Evolutionary conservation across 1,284 basidiomycete genomes (phyloP), one percentile per base, ranked within the genome.

Genomic region (Ceratobasidium sp.): DNA sequence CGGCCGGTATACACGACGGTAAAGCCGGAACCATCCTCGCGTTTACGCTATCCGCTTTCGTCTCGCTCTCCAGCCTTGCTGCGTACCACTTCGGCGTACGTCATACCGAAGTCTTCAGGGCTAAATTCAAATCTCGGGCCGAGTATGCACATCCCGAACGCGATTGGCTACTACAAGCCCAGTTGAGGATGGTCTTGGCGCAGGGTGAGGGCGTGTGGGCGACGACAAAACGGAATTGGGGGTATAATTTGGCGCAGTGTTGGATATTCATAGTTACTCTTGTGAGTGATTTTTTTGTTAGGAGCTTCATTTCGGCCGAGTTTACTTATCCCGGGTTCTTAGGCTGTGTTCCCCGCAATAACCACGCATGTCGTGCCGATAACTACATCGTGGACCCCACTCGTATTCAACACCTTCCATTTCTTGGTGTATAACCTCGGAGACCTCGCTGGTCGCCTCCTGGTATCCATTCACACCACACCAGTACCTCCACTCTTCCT

Each of bases 291-390:
- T 22, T 22, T 49, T 49, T 9, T 9, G 37, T 40, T 40, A 9
- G 37, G 6, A 11, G 19, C 3, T 66, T 34, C 11, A 8, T 49
- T 49, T 25, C 15, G 11, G 46, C 46, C 46, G 46, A 49, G 46
- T 49, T 66, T 44, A 43, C 19, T 46, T 40, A 22, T 29, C 19
- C 25, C n/a, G 22, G 25, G 43, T n/a, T 46, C 22, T 13, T 34
- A 51, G 64, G 64, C 64, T 17, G 64, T 49, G 22, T 66, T 49
- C 25, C 64, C 64, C 11, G 64, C 44, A n/a, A 32, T 66, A 40
- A 51, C 44, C 5, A 66, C 46, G 9, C 19, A 13, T n/a, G 64
- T 51, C 44, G 17, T 13, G 11, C 44, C 43, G 8, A 29, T 2
- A 32, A 32, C 25, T 51, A 5, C 7, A 56, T 25, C 34, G 22